Evolutionary conservation across 345 rosid species (phyloP).

Genomic region (Arabis alpina): DNA sequence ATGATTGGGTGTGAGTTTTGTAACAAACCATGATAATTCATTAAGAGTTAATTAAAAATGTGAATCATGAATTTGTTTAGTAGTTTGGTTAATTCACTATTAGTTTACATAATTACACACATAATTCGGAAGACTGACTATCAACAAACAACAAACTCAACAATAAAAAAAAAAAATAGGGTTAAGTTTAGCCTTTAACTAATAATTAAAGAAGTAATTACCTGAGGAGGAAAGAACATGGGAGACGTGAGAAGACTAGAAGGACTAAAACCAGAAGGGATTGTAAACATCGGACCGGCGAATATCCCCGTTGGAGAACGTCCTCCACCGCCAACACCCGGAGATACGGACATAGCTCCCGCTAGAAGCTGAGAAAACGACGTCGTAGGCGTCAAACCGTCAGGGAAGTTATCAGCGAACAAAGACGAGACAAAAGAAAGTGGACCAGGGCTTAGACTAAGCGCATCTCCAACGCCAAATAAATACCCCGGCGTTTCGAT

Average conservation of each 20-base stretch:
- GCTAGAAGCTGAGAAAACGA: slow-evolving; percentile 93
- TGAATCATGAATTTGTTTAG: neutral
- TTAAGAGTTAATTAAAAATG: neutral
- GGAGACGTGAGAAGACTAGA: slow-evolving; percentile 85
- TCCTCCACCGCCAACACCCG: slow-evolving; percentile 45
- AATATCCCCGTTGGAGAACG: slow-evolving; percentile 44
- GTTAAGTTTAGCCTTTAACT: slow-evolving; percentile 16
- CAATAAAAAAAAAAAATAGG: neutral
- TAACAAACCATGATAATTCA: slow-evolving; percentile 1
- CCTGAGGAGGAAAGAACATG: slow-evolving; percentile 79
- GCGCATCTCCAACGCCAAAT: slow-evolving; percentile 51
- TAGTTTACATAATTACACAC: neutral
- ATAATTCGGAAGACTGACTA: neutral
- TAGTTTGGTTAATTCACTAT: neutral
- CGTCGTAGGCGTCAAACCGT: slow-evolving; percentile 48
- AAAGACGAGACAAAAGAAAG: slow-evolving; percentile 84
- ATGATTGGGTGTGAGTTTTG: neutral
- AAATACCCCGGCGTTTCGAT: slow-evolving; percentile 55
- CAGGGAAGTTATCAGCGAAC: slow-evolving; percentile 65
- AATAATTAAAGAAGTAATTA: slow-evolving; percentile 29
- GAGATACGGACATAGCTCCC: slow-evolving; percentile 85
- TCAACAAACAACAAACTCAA: slow-evolving; percentile 12
- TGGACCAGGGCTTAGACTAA: slow-evolving; percentile 89
- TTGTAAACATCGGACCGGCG: slow-evolving; percentile 58
- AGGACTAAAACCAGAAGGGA: slow-evolving; percentile 93